phyloP scores from a whole-genome alignment of 176 grass and related monocot genomes.

The Oryza rufipogon region DNA sequence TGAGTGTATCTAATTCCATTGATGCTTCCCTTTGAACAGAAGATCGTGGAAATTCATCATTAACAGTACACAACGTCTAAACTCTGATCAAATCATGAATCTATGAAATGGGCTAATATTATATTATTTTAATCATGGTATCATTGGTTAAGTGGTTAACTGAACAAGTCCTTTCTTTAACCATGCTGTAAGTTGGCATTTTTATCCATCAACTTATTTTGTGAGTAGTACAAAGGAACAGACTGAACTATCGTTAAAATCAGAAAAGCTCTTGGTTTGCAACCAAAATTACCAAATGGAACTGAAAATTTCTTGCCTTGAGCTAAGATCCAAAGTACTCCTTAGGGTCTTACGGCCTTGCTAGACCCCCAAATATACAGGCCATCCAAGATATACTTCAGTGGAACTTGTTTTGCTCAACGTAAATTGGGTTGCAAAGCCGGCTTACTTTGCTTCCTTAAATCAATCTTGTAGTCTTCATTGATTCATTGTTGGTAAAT shows the following conservation, averaged over 20 bases:
- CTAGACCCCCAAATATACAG: not conserved
- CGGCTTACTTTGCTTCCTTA: not conserved
- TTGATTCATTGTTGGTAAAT: slow-evolving; percentile 1
- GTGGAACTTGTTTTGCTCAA: not conserved
- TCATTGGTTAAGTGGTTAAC: slow-evolving; percentile 9
- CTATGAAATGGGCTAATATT: slow-evolving; percentile 16
- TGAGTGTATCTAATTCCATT: slow-evolving; percentile 29
- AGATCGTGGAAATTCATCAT: slow-evolving; percentile 19
- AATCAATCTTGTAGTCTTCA: slow-evolving; percentile 5
- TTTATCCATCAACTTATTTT: slow-evolving; percentile 21
- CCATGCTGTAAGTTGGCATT: slow-evolving; percentile 14
- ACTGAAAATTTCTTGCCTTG: not conserved
- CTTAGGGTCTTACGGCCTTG: not conserved
- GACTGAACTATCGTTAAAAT: not conserved
- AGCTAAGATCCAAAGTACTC: not conserved
- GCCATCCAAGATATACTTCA: slow-evolving; percentile 9
- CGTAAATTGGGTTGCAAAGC: not conserved
- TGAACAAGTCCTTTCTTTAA: not conserved
- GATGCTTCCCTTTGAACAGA: slow-evolving; percentile 37
- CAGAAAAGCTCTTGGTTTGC: slow-evolving; percentile 1
- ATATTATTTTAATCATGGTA: slow-evolving; percentile 10
- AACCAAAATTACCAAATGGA: not conserved
- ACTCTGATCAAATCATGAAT: slow-evolving; percentile 18
- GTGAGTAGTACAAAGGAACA: not conserved
- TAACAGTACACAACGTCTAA: not conserved